These are phyloP conservation scores for Tulasnella calospora DNA, from an alignment of 768 basidiomycete species.

Conservation along the genomic window DNA sequence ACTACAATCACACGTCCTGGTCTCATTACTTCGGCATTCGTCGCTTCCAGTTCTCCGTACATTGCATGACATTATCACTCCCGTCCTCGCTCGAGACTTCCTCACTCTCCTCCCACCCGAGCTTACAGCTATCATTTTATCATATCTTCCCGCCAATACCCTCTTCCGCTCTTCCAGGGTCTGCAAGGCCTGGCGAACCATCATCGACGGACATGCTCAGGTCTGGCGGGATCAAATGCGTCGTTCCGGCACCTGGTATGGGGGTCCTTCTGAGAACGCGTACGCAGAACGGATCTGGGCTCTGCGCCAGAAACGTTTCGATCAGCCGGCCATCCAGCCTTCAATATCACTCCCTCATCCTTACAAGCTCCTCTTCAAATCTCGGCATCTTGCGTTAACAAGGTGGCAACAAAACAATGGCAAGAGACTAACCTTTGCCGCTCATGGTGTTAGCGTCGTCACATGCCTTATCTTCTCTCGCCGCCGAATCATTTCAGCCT, in stretches of 20 bases:
- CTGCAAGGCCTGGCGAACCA: constrained; percentile 81
- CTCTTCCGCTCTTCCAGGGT: constrained; percentile 86
- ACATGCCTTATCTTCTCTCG: constrained; percentile 94
- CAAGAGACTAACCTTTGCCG: constrained; percentile 75
- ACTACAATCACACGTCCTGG: constrained; percentile 88
- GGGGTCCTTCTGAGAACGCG: constrained; percentile 73
- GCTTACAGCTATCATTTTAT: constrained; percentile 81
- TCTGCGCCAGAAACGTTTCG: constrained; percentile 44
- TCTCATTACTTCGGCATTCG: constrained; percentile 87
- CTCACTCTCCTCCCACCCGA: constrained; percentile 87
- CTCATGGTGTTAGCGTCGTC: constrained; percentile 85
- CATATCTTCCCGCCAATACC: constrained; percentile 73
- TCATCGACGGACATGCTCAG: constrained; percentile 84
- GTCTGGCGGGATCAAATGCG: constrained; percentile 87
- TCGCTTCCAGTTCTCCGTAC: constrained; percentile 87
- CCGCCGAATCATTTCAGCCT: constrained; percentile 92
- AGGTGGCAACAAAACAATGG: constrained; percentile 44
- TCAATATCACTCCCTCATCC: constrained; percentile 74
- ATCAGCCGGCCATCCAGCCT: constrained; percentile 36
- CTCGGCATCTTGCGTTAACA: constrained; percentile 70
- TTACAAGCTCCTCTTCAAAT: constrained; percentile 90
- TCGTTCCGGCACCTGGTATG: constrained; percentile 83
- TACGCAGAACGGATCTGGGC: constrained; percentile 70
- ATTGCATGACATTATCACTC: constrained; percentile 80
- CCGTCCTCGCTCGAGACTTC: constrained; percentile 91